A percentile compares a stretch with the other conserved stretches of the same genome.
phyloP scores from a whole-genome alignment of 2,329 filamentous ascomycete species.

The Remersonia thermophila region DNA sequence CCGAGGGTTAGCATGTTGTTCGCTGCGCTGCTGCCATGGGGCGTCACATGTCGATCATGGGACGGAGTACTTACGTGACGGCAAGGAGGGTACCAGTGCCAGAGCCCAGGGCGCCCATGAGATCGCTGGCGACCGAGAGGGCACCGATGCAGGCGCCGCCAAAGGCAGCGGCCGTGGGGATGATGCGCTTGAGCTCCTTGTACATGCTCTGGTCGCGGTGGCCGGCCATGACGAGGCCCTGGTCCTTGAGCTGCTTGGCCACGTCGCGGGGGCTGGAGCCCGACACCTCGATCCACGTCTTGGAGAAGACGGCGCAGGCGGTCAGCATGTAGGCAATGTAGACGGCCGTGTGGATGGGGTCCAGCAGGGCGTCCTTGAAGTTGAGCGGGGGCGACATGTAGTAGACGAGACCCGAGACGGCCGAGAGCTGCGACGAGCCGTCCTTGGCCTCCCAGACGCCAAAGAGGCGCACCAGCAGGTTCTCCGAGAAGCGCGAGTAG shows the following conservation, averaged over 20 bases:
- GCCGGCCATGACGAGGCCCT: conserved; percentile 97
- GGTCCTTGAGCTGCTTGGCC: conserved; percentile 99
- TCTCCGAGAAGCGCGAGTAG: conserved; percentile 97
- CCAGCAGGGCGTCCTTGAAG: conserved; percentile 92
- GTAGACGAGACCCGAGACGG: conserved; percentile 87
- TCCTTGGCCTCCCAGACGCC: conserved; percentile 98
- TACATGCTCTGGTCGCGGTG: conserved; percentile 99
- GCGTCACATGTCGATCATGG: no score
- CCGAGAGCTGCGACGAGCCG: conserved; percentile 88
- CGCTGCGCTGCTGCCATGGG: no score
- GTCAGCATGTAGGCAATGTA: conserved; percentile 98
- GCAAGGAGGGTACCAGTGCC: conserved; percentile 96
- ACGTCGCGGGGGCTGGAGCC: conserved; percentile 96
- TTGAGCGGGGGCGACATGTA: conserved; percentile 99
- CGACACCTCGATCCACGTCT: conserved; percentile 99
- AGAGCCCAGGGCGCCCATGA: conserved; percentile 88
- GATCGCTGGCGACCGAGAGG: conserved; percentile 87
- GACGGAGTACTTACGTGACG: conserved; percentile 64
- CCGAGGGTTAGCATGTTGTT: conserved; percentile 22
- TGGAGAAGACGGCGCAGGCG: conserved; percentile 89
- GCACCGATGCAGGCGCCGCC: conserved; percentile 98
- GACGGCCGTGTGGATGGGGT: conserved; percentile 90
- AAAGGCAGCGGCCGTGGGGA: conserved; percentile 94
- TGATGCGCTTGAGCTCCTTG: conserved; percentile 98
- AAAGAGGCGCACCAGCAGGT: conserved; percentile 92